These are phyloP conservation scores for Candida insectalens DNA, from an alignment of 805 yeast genomes.

Conservation along the genomic window DNA sequence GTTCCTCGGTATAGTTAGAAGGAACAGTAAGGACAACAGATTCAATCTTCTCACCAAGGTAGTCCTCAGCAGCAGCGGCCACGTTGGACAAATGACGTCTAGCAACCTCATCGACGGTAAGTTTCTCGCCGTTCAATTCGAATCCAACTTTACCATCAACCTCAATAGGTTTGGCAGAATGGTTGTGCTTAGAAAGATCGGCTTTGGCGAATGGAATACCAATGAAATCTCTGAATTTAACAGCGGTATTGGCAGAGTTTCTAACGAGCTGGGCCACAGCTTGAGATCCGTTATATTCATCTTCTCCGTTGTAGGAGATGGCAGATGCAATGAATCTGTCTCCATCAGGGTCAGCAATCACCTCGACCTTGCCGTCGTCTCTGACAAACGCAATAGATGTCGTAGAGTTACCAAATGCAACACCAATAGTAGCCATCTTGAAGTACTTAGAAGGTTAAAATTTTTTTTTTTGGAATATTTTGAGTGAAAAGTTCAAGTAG, in stretches of 20 bases:
- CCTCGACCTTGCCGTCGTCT: constrained; percentile 87
- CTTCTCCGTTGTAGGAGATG: constrained; percentile 83
- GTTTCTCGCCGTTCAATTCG: constrained; percentile 44
- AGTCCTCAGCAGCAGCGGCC: constrained; percentile 86
- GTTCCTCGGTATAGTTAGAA: constrained; percentile 70
- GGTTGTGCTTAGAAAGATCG: constrained; percentile 52
- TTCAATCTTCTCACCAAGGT: constrained; percentile 69
- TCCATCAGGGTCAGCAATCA: constrained; percentile 98
- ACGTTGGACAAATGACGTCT: constrained; percentile 77
- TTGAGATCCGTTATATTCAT: constrained; percentile 96
- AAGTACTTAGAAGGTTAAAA: not conserved
- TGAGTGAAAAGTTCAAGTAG: too few species aligned
- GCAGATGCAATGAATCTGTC: constrained; percentile 94
- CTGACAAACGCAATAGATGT: constrained; percentile 87
- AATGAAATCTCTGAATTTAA: constrained; percentile 88
- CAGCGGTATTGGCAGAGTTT: constrained; percentile 77
- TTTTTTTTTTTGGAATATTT: not conserved
- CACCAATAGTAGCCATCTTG: constrained; percentile 65
- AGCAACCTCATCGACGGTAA: constrained; percentile 70
- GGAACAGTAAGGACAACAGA: constrained; percentile 88
- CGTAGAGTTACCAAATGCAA: constrained; percentile 93
- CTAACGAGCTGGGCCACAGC: constrained; percentile 88
- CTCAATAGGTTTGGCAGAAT: constrained; percentile 60
- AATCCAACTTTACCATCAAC: constrained; percentile 61
- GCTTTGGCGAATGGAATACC: constrained; percentile 67